These are phyloP conservation scores for Prinsepia uniflora DNA, from an alignment of 306 rosid species.

Conservation along the genomic window DNA sequence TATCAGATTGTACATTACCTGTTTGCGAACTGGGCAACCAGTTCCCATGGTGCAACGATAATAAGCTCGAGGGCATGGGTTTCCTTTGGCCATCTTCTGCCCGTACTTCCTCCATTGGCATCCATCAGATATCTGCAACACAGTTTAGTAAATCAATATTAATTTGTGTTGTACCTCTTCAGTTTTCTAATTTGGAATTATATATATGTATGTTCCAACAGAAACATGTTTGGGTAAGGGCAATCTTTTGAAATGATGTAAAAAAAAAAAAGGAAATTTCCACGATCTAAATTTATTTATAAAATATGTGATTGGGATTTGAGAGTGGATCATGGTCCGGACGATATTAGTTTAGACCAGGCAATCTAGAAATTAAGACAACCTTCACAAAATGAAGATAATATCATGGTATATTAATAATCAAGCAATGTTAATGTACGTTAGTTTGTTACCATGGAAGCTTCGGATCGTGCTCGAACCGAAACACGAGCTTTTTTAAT, in stretches of 20 bases:
- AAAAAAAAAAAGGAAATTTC: background rate
- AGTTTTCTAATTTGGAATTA: background rate
- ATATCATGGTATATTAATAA: background rate
- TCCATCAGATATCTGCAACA: conserved; percentile 55
- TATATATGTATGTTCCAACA: background rate
- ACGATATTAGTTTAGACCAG: background rate
- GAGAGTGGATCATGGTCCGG: background rate
- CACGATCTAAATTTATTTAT: too few species aligned
- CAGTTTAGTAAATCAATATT: too few species aligned
- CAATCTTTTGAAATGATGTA: background rate
- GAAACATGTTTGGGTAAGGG: too few species aligned
- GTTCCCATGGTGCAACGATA: conserved; percentile 70
- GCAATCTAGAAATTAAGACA: background rate
- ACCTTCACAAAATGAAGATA: background rate
- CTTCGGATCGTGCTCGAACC: conserved; percentile 52
- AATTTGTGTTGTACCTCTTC: background rate
- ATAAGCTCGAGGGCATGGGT: conserved; percentile 69
- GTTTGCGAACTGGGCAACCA: conserved; percentile 65
- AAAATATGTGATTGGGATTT: too few species aligned
- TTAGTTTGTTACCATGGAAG: conserved; percentile 43
- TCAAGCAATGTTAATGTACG: too few species aligned
- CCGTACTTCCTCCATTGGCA: conserved; percentile 81
- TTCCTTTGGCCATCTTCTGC: conserved; percentile 77
- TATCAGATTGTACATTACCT: conserved; percentile 27
- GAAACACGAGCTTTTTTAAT: conserved; percentile 62